These are phyloP conservation scores for Gossypium trilobum DNA, from an alignment of 441 rosid genomes.

Conservation along the genomic window DNA sequence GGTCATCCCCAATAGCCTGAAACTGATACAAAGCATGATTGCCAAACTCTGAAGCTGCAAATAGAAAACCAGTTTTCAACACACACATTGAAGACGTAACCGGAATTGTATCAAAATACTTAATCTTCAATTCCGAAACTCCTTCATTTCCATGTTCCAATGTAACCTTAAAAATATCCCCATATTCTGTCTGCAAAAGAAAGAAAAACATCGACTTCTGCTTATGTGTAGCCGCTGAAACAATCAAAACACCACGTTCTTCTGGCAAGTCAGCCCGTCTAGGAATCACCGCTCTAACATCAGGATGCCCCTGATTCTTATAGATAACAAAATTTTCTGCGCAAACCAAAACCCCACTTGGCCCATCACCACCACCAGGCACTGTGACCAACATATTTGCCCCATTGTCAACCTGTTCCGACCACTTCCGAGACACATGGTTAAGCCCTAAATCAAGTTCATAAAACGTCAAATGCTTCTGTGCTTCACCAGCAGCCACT, in stretches of 20 bases:
- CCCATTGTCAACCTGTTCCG: conserved; percentile 81
- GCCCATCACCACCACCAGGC: conserved; percentile 95
- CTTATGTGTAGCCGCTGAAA: conserved; percentile 79
- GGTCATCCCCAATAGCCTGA: conserved; percentile 10
- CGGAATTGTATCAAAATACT: conserved; percentile 88
- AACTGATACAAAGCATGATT: conserved; percentile 64
- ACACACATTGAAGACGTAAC: conserved; percentile 80
- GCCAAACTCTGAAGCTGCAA: conserved; percentile 88
- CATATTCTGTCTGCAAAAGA: conserved; percentile 87
- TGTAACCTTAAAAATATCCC: conserved; percentile 82
- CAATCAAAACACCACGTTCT: conserved; percentile 78
- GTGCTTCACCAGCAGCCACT: conserved; percentile 77
- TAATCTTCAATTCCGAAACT: conserved; percentile 74
- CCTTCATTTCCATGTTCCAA: conserved; percentile 60
- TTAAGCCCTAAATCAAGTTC: conserved; percentile 94
- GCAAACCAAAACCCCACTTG: conserved; percentile 88
- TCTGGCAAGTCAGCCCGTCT: conserved; percentile 85
- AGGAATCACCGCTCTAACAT: conserved; percentile 85
- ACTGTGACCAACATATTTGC: conserved; percentile 92
- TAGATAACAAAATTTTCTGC: conserved; percentile 94
- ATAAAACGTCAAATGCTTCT: conserved; percentile 83
- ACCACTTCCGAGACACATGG: conserved; percentile 94
- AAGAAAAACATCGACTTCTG: conserved; percentile 87
- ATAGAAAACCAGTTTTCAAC: conserved; percentile 73
- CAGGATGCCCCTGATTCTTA: conserved; percentile 84